Evolutionary conservation across 75 land plant genomes (phyloP), one percentile per base, ranked within the genome.

Genomic region (Azolla pinnata): DNA sequence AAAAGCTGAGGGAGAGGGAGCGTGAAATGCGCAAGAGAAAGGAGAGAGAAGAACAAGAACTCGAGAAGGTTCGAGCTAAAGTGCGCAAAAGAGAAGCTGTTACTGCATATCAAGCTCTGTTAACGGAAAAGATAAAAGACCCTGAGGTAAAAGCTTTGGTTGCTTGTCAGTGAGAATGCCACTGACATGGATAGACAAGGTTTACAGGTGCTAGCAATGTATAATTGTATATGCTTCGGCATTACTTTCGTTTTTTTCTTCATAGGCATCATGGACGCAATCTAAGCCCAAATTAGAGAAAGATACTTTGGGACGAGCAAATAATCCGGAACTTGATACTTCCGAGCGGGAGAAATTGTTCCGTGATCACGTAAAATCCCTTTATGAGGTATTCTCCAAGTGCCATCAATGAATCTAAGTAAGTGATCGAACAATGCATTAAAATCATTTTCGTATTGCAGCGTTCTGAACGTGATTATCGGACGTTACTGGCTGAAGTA

Each of bases 251-350:
- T 57, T 62, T 31, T 56, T 31, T 56, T 31, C 33, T 4, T 31
- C 33, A 24, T 67, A 92, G 97, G 90, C 90, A 54, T 85, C 97
- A 29, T 92, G 96, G 96, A 85, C 89, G 0, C 87, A 92, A 53
- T 75, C 83, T 3, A 82, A 72, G 45, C 71, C 79, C 29, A 88
- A 83, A 54, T 51, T 92, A 78, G 96, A 92, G 63, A 88, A 85
- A 65, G 97, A 92, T 69, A 79, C 95, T 16, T 82, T 80, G 47
- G 84, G 87, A 0, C 97, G 97, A 64, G 86, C 84, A 29, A 61
- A 66, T 53, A 92, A 92, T 42, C 65, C 84, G 60, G 86, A 92
- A 38, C 59, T 92, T 10, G 83, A 81, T 51, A 31, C 60, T 54
- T 81, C 75, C 40, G 97, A 92, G 16, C 40, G 57, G 27, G 97